Conservation (phyloP, 2,329 filamentous ascomycete species). For the Botrytis porri region DNA sequence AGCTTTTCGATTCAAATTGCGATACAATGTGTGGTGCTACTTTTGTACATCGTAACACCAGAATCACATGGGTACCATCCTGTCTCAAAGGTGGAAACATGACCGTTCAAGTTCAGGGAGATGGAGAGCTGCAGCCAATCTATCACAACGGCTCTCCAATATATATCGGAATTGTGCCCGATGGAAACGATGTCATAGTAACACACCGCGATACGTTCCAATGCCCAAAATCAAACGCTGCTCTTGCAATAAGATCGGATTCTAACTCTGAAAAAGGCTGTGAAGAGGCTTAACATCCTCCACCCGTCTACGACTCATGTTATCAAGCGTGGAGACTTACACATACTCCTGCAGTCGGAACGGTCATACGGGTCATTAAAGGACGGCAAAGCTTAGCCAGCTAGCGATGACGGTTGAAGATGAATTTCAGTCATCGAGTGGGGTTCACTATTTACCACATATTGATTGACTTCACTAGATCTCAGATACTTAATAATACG, state of each 20-base stretch:
- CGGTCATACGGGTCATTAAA: not conserved
- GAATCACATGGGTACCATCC: not conserved
- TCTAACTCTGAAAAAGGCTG: not conserved
- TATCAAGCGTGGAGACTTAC: not conserved
- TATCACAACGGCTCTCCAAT: not conserved
- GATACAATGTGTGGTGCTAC: not conserved
- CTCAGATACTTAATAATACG: not conserved
- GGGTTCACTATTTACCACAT: too few species aligned
- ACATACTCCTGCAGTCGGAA: not conserved
- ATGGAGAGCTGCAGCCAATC: not conserved
- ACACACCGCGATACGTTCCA: not conserved
- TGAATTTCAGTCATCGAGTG: not conserved
- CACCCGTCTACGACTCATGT: not conserved
- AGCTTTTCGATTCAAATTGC: not conserved
- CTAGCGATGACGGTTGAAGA: not conserved
- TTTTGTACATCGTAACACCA: not conserved
- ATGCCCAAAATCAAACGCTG: not conserved
- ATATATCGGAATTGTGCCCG: not conserved
- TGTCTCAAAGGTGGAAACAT: not conserved
- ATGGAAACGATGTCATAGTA: not conserved
- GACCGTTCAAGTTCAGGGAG: not conserved
- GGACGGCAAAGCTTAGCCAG: not conserved
- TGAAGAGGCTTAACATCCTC: not conserved
- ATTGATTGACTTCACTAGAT: too few species aligned
- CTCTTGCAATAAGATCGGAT: not conserved